A percentile compares a stretch with the other conserved stretches of the same genome.
These are phyloP conservation scores for Neurospora sublineolata DNA, from an alignment of 495 filamentous ascomycete genomes.

Conservation along the genomic window DNA sequence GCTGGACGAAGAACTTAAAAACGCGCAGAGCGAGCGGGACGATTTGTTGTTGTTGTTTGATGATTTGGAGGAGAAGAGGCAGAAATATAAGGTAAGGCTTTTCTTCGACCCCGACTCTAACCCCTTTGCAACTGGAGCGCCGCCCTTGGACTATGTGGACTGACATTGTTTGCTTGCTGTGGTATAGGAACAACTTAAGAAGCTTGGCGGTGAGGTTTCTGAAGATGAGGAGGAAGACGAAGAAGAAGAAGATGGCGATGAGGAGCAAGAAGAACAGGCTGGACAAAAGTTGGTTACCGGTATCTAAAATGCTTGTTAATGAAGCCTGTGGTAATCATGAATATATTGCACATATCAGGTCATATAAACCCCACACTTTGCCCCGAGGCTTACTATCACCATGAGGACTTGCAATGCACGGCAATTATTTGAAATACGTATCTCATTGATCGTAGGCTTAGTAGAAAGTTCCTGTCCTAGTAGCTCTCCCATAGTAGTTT, in stretches of 20 bases:
- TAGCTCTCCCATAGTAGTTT: neutral
- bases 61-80: constrained; percentile 79
- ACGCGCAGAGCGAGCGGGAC: constrained; percentile 61
- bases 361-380: neutral
- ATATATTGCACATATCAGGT: neutral
- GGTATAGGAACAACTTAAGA: constrained; percentile 54
- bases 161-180: constrained; percentile 13
- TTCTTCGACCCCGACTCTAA: no score
- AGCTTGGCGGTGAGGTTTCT: constrained; percentile 60
- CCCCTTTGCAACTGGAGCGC: no score
- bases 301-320: neutral
- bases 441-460: neutral
- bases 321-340: neutral
- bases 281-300: neutral
- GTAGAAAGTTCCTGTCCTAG: neutral
- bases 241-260: constrained; percentile 48
- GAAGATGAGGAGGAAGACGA: constrained; percentile 69
- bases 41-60: constrained; percentile 79
- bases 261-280: constrained; percentile 18
- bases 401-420: neutral
- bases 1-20: constrained; percentile 54
- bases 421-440: neutral
- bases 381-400: no score
- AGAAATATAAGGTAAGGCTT: constrained; percentile 60
- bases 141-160: constrained; percentile 13